Evolutionary conservation across 371 early-diverging fungal species (phyloP), one percentile per base, ranked within the genome.

Genomic region (Haplosporangium sp.): DNA sequence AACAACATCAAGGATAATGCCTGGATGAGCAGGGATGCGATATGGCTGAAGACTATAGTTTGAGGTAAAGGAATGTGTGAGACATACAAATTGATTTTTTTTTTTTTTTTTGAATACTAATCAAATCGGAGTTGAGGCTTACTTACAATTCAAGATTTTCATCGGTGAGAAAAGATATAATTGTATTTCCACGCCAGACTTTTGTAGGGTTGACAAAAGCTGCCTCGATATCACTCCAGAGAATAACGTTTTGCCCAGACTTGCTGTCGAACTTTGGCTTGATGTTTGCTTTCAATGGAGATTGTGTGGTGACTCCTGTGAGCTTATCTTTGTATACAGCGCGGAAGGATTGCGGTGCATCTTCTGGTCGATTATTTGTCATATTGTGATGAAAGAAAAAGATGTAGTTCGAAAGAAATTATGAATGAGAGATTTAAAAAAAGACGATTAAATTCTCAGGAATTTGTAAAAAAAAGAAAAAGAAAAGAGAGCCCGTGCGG

Each of bases 61-160:
- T 27, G 27, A 27, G 27, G 27, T 27, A 27, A 27, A 27, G 27
- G 27, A 60, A 27, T 27, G 27, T 27, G 27, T 27, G 27, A 27
- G 27, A 27, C 27, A 27, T 27, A 27, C 5, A 39, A 15, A 38
- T 58, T n/a, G 11, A 37, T 4, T 2, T 3, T n/a, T 59, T 8
- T 37, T 39, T 8, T 38, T 2, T 17, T 37, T 1, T 7, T 44
- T 11, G 8, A 13, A 9, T 7, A 9, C 3, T 2, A 11, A 42
- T 42, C 2, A 13, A 4, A 7, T 34, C 11, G 2, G 0, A 27
- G 11, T 38, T 1, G 1, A 37, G 11, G 7, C 0, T 59, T 2
- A 17, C 61, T 20, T 63, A 63, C 63, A 27, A 47, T 63, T 63
- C 63, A 27, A 63, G 50, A 40, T 37, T 50, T 1, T 34, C 35